Evolutionary conservation across 1,284 basidiomycete species (phyloP), one percentile per base, ranked within the genome.

Genomic region (Laetiporus sulphureus): DNA sequence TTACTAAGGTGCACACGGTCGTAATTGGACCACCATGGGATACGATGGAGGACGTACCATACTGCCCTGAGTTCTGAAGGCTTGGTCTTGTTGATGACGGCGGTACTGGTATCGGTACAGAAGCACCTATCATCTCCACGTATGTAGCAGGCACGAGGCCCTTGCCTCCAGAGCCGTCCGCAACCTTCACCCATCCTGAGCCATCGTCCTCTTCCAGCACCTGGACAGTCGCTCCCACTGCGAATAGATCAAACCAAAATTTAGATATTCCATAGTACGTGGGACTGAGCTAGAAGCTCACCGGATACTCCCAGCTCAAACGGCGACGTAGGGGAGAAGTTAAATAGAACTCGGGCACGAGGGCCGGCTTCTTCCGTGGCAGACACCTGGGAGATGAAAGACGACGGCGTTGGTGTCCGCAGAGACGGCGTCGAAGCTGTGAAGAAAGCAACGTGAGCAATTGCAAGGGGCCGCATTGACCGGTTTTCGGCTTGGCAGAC

Each of bases 111-210:
- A 42, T 43, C 5, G 24, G 31, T 29, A 41, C 22, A 23, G 43
- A 10, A 44, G 30, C 35, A 47, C 47, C 41, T 48, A 46, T 4
- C 18, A 60, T 49, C 51, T 79, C 71, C 29, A 91, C 59, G 65
- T 91, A 91, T 8, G 83, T 79, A 10, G 83, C 84, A 13, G 89
- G 89, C 13, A 91, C 79, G 25, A 91, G 72, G 2, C 87, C 87
- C 51, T 75, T 74, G 36, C 69, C 70, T 35, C 79, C 78, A 19
- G 64, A 61, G 25, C 59, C 51, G 53, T 83, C 73, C 16, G 66
- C 60, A 5, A 89, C 81, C 59, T 90, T 91, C n/a, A 84, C 73
- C 88, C 88, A 91, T 3, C 88, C 88, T 11, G 84, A 85, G 4
- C 82, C 86, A 54, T 91, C 88, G 52, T 91, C 86, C 42, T 77